A percentile compares a stretch with the other conserved stretches of the same genome.
Conservation (phyloP, 2,329 filamentous ascomycete species). For the Penicillium griseofulvum region DNA sequence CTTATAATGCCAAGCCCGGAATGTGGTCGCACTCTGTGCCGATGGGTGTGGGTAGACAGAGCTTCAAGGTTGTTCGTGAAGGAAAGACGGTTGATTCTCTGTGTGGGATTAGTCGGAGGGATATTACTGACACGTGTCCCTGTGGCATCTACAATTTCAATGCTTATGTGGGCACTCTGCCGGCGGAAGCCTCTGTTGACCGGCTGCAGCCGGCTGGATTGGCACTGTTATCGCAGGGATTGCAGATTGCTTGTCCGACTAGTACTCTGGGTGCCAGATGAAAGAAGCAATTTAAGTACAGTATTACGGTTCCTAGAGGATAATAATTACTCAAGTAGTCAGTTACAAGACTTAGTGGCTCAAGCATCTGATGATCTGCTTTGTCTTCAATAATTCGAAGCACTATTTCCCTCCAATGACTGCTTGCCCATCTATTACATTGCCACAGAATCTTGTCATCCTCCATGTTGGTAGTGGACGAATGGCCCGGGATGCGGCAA, state of each 20-base stretch:
- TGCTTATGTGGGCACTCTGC: conserved; percentile 53
- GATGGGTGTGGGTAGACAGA: conserved; percentile 50
- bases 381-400: background rate
- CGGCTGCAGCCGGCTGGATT: too few relatives aligned
- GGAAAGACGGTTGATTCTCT: conserved; percentile 40
- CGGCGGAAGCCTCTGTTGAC: conserved; percentile 34
- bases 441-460: conserved; percentile 7
- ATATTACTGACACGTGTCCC: conserved; percentile 51
- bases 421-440: conserved; percentile 1
- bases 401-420: background rate
- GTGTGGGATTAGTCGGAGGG: conserved; percentile 49
- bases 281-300: too few relatives aligned
- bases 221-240: conserved; percentile 26
- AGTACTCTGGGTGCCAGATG: background rate
- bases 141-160: conserved; percentile 53
- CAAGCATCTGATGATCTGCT: background rate
- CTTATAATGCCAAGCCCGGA: conserved; percentile 46
- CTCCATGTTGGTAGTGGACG: conserved; percentile 12
- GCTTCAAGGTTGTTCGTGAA: conserved; percentile 47
- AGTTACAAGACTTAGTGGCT: too few relatives aligned
- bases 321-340: too few relatives aligned
- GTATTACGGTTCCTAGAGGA: too few relatives aligned
- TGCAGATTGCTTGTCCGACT: conserved; percentile 17
- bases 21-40: conserved; percentile 45
- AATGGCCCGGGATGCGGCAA: conserved; percentile 18